Conservation (phyloP, 352 stramenopile genomes). For the Globisporangium nagaii region DNA sequence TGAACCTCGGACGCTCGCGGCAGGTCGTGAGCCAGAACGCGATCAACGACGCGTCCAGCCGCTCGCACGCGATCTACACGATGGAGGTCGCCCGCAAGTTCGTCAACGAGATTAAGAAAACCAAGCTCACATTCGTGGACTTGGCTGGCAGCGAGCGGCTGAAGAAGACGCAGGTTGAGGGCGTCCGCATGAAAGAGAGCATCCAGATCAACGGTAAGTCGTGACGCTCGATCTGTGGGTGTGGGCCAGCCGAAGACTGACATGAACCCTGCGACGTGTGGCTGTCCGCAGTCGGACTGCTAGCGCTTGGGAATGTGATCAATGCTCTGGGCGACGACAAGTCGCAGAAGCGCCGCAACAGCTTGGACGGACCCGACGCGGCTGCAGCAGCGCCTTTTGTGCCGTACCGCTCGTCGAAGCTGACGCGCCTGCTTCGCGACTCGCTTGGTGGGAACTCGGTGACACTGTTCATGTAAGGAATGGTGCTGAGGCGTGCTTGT, state of each 20-base stretch:
- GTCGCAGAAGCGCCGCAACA: slow-evolving; percentile 17
- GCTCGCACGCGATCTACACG: slow-evolving; percentile 58
- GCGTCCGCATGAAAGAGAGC: slow-evolving; percentile 37
- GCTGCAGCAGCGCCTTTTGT: slow-evolving; percentile 16
- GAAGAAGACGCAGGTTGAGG: slow-evolving; percentile 55
- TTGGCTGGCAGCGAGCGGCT: slow-evolving; percentile 49
- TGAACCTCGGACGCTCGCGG: slow-evolving; percentile 32
- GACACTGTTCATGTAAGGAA: slow-evolving; percentile 49
- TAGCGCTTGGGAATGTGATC: slow-evolving; percentile 52
- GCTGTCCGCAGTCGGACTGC: slow-evolving; percentile 30
- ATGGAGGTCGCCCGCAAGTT: slow-evolving; percentile 41
- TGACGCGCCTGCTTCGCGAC: slow-evolving; percentile 48
- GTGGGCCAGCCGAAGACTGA: too few relatives aligned
- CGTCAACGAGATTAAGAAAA: slow-evolving; percentile 35
- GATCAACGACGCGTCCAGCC: slow-evolving; percentile 55
- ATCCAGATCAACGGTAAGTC: slow-evolving; percentile 52
- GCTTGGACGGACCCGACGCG: slow-evolving; percentile 2
- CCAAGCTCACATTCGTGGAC: slow-evolving; percentile 61
- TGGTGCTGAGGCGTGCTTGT: background rate
- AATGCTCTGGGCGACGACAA: slow-evolving; percentile 44
- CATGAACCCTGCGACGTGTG: too few relatives aligned
- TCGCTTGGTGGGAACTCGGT: slow-evolving; percentile 50
- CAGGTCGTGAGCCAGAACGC: slow-evolving; percentile 38
- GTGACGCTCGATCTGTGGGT: too few relatives aligned
- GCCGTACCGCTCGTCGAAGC: slow-evolving; percentile 47